Evolutionary conservation across 2,329 filamentous ascomycete species (phyloP).

Genomic region (Verruconis gallopava): DNA sequence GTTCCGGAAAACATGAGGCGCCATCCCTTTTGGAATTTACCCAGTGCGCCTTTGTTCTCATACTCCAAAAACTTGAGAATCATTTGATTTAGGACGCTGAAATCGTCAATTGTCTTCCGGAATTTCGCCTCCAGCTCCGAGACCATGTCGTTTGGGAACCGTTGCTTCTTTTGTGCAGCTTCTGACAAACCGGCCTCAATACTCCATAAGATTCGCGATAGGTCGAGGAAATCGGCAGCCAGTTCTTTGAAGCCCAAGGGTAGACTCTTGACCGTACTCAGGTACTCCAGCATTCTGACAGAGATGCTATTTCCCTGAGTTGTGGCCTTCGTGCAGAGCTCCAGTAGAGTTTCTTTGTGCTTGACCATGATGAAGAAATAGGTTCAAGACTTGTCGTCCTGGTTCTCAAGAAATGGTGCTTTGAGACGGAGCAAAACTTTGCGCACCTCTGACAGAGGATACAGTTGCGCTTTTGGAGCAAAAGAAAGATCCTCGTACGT

Average conservation of each 20-base stretch:
- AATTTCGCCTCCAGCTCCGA: slow-evolving; percentile 54
- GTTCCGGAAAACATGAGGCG: slow-evolving; percentile 45
- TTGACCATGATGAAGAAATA: slow-evolving; percentile 10
- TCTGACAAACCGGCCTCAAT: slow-evolving; percentile 53
- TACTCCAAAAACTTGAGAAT: slow-evolving; percentile 48
- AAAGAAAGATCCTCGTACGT: too few relatives aligned
- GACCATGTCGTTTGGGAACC: slow-evolving; percentile 47
- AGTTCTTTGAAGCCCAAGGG: slow-evolving; percentile 45
- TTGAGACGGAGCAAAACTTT: too few relatives aligned
- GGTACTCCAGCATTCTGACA: slow-evolving; percentile 51
- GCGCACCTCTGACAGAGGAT: too few relatives aligned
- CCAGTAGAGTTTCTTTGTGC: slow-evolving; percentile 29
- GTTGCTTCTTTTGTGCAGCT: slow-evolving; percentile 36
- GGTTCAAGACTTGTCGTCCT: too few relatives aligned
- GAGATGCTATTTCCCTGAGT: slow-evolving; percentile 50
- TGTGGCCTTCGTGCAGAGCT: slow-evolving; percentile 46
- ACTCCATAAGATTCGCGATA: slow-evolving; percentile 53
- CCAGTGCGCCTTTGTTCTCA: slow-evolving; percentile 48
- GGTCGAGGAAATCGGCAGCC: slow-evolving; percentile 54
- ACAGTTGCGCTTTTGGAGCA: too few relatives aligned
- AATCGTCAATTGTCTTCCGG: slow-evolving; percentile 46
- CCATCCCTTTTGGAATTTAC: slow-evolving; percentile 47
- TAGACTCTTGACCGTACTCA: slow-evolving; percentile 42
- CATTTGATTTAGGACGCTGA: slow-evolving; percentile 50
- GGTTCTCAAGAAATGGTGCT: too few relatives aligned